Base-by-base conservation (phyloP, 768 basidiomycete species). In the Trametes gibbosa region DNA sequence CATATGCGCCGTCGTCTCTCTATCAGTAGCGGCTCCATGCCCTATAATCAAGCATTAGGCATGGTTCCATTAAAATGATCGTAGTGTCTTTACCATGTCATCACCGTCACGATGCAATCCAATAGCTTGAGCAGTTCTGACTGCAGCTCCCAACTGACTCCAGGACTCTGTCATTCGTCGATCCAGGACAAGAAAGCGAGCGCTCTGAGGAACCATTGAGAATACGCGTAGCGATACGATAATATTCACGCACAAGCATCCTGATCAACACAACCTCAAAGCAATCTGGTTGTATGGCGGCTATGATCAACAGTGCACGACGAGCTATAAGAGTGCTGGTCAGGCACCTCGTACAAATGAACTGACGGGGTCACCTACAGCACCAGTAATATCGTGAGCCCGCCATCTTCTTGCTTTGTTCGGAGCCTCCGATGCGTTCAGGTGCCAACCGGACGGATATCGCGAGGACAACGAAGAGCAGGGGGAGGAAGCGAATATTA, bases 351-450 rank as follows among this genome's bases (percentile, higher is more conserved):
- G 46, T 45, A n/a, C 7, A 32, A 9, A 35, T n/a, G 17, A 9
- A 12, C 37, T 24, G 39, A 50, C 19, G 14, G 35, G 2, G 13
- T 12, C 42, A 81, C 93, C 74, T 69, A 95, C 93, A 95, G 54
- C 89, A 92, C 95, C 95, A 98, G 69, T 97, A 96, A 76, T 93
- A 96, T 61, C 93, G 83, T 50, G 93, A 75, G 37, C 92, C 94
- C 8, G 89, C 92, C 25, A 93, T 77, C 68, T 90, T 81, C 53
- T 90, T 79, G 43, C 77, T 84, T 46, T 86, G 82, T 56, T 87
- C 83, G 71, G 94, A 90, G 0, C 92, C 93, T 32, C 80, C 89
- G 65, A 96, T 84, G 57, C 83, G 79, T 66, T 94, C 92, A 3
- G 95, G 93, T 3, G 94, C 91, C 24, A 96, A 76, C 61, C 94